Percentiles rank a stretch among this genome's conserved stretches.
Conservation (phyloP, 2,329 filamentous ascomycete genomes). For the Penicillium sp. region DNA sequence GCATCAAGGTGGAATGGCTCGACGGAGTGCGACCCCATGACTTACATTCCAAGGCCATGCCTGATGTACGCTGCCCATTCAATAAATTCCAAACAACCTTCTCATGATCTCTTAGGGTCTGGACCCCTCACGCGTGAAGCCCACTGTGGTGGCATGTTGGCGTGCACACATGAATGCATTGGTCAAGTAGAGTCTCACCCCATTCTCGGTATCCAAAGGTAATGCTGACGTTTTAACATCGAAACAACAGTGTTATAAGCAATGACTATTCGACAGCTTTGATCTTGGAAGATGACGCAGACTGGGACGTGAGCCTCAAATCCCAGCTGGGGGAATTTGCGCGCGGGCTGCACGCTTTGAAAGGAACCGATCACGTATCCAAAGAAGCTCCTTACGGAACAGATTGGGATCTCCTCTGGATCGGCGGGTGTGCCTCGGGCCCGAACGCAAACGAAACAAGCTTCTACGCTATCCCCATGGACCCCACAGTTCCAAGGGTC, state of each 20-base stretch:
- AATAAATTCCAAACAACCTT: background rate
- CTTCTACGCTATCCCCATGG: constrained; percentile 29
- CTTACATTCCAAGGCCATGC: constrained; percentile 44
- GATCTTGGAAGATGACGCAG: constrained; percentile 56
- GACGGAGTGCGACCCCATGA: constrained; percentile 43
- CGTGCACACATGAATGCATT: constrained; percentile 41
- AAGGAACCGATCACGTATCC: constrained; percentile 23
- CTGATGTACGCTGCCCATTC: constrained; percentile 22
- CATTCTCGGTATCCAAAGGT: background rate
- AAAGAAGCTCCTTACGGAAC: constrained; percentile 48
- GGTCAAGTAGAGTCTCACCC: constrained; percentile 21
- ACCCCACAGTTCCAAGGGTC: constrained; percentile 25
- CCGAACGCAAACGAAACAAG: constrained; percentile 27
- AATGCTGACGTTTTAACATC: background rate
- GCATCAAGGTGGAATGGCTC: constrained; percentile 45
- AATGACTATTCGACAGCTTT: constrained; percentile 48
- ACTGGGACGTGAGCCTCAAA: constrained; percentile 56
- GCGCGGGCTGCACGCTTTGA: constrained; percentile 27
- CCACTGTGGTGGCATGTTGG: constrained; percentile 42
- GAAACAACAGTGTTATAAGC: constrained; percentile 41
- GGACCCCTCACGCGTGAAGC: constrained; percentile 12
- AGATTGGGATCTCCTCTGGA: constrained; percentile 53
- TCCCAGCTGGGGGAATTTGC: constrained; percentile 45
- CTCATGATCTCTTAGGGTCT: constrained; percentile 12
- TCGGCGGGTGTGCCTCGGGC: constrained; percentile 47